Conservation (phyloP, 2,329 filamentous ascomycete genomes). For the Phaeosphaeria sp. region DNA sequence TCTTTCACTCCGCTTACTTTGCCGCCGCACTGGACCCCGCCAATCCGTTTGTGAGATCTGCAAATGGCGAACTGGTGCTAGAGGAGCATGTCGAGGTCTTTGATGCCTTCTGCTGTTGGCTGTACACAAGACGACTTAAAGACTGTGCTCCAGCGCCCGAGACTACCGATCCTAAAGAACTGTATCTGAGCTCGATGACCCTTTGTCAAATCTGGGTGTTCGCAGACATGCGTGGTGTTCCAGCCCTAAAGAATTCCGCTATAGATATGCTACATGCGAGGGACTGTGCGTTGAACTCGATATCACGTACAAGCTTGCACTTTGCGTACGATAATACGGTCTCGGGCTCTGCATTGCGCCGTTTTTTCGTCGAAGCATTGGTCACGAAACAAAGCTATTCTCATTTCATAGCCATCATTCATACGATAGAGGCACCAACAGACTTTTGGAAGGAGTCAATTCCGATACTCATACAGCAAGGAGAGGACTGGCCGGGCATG, state of each 20-base stretch:
- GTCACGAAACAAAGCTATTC: neutral
- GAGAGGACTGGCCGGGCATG: too few species aligned
- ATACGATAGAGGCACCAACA: neutral
- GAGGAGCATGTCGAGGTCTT: neutral
- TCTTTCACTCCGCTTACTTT: neutral
- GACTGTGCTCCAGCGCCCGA: neutral
- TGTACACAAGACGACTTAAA: neutral
- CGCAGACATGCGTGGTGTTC: neutral
- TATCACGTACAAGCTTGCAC: neutral
- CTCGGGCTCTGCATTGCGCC: neutral
- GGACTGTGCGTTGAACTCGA: neutral
- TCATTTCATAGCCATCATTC: neutral
- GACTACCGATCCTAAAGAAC: neutral
- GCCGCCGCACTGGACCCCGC: neutral
- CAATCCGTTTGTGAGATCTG: neutral
- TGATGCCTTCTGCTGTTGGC: neutral
- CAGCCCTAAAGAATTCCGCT: neutral
- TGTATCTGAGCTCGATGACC: neutral
- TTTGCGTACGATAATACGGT: neutral
- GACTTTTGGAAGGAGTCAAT: neutral
- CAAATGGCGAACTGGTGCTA: neutral
- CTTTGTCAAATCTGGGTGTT: neutral
- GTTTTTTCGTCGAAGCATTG: neutral
- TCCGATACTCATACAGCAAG: neutral
- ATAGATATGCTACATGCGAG: neutral